A percentile compares a stretch with the other conserved stretches of the same genome.
Evolutionary conservation across 2,329 filamentous ascomycete genomes (phyloP).

Genomic region (Colletotrichum gloeosporioides): DNA sequence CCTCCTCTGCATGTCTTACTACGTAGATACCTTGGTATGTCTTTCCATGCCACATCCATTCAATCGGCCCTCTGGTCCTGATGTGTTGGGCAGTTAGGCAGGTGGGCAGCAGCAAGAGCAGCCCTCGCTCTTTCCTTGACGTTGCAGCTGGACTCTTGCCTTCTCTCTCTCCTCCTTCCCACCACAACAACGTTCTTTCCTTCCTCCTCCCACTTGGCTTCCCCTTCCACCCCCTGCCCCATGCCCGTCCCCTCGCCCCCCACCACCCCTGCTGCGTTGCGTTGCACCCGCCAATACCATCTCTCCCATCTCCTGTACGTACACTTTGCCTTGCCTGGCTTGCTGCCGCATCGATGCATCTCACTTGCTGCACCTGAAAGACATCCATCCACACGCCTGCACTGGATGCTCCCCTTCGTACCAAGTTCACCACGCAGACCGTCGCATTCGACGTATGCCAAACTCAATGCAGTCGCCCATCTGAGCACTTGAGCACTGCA

Average conservation of each 20-base stretch:
- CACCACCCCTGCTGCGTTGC: background rate
- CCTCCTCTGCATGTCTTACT: background rate
- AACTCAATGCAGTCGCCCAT: conserved; percentile 5
- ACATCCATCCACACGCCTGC: conserved; percentile 7
- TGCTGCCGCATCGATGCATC: background rate
- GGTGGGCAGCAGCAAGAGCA: background rate
- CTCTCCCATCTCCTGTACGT: background rate
- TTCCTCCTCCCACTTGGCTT: background rate
- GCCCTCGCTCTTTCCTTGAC: background rate
- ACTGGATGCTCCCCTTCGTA: background rate
- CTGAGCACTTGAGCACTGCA: background rate
- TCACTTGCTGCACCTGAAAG: background rate
- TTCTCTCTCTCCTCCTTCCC: background rate
- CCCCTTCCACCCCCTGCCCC: background rate
- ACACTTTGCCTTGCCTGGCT: background rate
- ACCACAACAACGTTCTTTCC: background rate
- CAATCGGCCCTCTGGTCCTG: background rate
- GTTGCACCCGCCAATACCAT: background rate
- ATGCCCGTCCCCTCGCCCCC: background rate
- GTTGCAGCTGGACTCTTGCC: background rate
- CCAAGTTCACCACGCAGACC: background rate
- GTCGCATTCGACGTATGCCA: background rate
- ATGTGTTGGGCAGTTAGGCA: background rate
- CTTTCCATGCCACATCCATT: background rate
- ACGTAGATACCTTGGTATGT: background rate